phyloP scores from a whole-genome alignment of 768 basidiomycete genomes.

The Pisolithus orientalis region DNA sequence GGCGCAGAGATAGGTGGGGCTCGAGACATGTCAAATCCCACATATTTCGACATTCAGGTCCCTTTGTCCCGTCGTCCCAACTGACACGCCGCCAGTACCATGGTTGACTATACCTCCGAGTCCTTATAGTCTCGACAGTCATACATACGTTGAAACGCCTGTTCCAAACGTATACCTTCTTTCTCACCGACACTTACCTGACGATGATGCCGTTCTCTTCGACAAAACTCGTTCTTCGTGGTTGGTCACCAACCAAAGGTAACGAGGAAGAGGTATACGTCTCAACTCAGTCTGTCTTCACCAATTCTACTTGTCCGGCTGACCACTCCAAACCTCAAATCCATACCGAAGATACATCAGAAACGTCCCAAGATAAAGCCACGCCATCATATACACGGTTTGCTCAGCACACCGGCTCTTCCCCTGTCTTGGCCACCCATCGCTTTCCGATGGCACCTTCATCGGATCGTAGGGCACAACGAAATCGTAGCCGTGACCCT shows the following conservation, averaged over 20 bases:
- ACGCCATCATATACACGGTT: neutral
- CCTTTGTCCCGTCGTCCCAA: neutral
- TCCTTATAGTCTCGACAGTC: neutral
- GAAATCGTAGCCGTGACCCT: constrained; percentile 41
- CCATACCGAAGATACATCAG: constrained; percentile 11
- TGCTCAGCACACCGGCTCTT: neutral
- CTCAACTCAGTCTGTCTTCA: constrained; percentile 11
- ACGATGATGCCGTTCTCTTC: constrained; percentile 4
- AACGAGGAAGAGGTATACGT: constrained; percentile 25
- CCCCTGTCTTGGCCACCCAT: neutral
- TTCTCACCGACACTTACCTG: neutral
- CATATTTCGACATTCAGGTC: neutral
- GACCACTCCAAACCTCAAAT: constrained; percentile 1
- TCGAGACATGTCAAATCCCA: constrained; percentile 1
- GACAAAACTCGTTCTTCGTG: constrained; percentile 9
- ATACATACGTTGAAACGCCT: neutral
- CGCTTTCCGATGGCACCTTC: constrained; percentile 24
- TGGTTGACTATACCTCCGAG: neutral
- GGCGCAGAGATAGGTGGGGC: neutral
- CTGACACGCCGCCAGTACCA: neutral
- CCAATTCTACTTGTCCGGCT: constrained; percentile 2
- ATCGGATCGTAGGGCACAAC: constrained; percentile 34
- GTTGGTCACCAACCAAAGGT: constrained; percentile 24
- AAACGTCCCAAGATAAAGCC: neutral
- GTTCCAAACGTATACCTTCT: neutral